These are phyloP conservation scores for Penicillium crustosum DNA, from an alignment of 2,329 filamentous ascomycete species.

Conservation along the genomic window DNA sequence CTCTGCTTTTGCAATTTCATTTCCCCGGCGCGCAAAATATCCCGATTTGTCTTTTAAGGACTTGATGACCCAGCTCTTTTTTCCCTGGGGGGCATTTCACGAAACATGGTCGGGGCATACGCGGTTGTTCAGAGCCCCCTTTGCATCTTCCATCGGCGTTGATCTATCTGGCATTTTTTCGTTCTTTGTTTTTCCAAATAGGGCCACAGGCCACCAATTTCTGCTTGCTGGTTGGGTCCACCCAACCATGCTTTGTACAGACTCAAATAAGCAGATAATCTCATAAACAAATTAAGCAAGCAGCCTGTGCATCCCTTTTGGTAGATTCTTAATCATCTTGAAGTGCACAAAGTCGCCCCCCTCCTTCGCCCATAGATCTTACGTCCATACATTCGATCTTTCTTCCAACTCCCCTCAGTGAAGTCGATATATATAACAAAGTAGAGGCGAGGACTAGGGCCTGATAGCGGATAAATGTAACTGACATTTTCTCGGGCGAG, in stretches of 20 bases:
- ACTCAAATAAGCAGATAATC: constrained; percentile 6
- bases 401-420: too few species aligned
- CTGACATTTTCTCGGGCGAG: neutral
- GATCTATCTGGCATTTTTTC: constrained; percentile 7
- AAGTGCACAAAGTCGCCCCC: too few species aligned
- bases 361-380: neutral
- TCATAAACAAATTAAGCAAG: neutral
- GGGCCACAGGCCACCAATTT: neutral
- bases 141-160: constrained; percentile 15
- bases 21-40: constrained; percentile 18
- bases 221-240: constrained; percentile 1
- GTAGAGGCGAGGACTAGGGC: neutral
- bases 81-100: constrained; percentile 4
- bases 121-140: constrained; percentile 1
- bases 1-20: constrained; percentile 7
- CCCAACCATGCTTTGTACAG: constrained; percentile 7
- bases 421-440: too few species aligned
- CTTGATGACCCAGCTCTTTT: constrained; percentile 3
- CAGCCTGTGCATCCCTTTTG: neutral
- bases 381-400: too few species aligned
- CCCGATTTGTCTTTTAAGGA: constrained; percentile 19
- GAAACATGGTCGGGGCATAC: constrained; percentile 6
- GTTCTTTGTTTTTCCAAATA: neutral
- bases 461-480: neutral
- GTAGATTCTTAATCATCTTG: neutral